A percentile compares a stretch with the other conserved stretches of the same genome.
phyloP scores from a whole-genome alignment of 225 moss, liverwort and hornwort genomes.

The Thuidium tamariscinum region DNA sequence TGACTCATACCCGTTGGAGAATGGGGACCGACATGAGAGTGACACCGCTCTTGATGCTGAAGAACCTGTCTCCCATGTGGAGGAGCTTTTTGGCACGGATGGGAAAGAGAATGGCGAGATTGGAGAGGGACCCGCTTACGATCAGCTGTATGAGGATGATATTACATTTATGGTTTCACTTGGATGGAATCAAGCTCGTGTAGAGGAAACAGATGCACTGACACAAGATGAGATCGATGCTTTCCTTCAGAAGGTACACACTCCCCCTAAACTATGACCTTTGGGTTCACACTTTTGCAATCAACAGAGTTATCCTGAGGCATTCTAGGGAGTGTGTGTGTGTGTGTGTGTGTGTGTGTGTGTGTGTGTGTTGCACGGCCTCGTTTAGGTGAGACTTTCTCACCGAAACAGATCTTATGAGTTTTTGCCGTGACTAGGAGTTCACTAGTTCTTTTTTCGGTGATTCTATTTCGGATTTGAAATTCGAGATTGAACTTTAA shows the following conservation, averaged over 20 bases:
- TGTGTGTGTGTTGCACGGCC: no score
- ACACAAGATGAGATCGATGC: slow-evolving; percentile 98
- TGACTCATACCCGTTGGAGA: slow-evolving; percentile 49
- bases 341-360: no score
- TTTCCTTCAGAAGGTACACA: slow-evolving; percentile 71
- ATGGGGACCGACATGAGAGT: slow-evolving; percentile 36
- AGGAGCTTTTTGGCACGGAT: slow-evolving; percentile 19
- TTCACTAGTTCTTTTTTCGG: neutral
- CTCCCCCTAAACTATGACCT: neutral
- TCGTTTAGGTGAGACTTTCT: neutral
- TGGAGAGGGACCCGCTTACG: slow-evolving; percentile 17
- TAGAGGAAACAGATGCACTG: slow-evolving; percentile 73
- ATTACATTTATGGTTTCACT: slow-evolving; percentile 96
- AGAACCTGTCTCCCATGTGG: neutral
- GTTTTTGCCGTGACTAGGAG: neutral
- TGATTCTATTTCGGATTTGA: neutral
- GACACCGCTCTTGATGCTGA: slow-evolving; percentile 17
- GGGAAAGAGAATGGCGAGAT: slow-evolving; percentile 55
- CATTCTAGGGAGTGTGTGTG: neutral
- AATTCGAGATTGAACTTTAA: neutral
- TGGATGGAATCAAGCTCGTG: slow-evolving; percentile 80
- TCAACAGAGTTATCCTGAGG: neutral
- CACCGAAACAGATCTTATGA: neutral
- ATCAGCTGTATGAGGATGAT: slow-evolving; percentile 52
- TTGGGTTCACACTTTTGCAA: neutral